Evolutionary conservation across 768 basidiomycete genomes (phyloP), one percentile per base, ranked within the genome.

Genomic region (Tephrocybe rancida): DNA sequence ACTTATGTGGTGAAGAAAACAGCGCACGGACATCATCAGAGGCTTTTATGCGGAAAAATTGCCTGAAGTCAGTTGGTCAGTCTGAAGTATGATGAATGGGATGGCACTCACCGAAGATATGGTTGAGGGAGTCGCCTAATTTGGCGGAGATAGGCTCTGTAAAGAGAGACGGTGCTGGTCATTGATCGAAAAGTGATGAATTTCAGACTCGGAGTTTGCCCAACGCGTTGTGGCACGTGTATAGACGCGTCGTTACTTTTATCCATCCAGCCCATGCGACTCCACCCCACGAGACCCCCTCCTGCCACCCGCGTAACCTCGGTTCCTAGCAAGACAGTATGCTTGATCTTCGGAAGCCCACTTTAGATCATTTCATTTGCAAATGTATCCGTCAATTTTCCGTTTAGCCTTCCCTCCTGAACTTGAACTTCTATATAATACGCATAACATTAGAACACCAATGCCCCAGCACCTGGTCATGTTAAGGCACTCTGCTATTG

Each of bases 11-110:
- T 14, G 77, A 71, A 19, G 64, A 53, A 30, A 79, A 46, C n/a
- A 83, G 64, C 13, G 74, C 71, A n/a, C 77, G 77, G 38, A 85
- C 70, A 65, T 85, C 86, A 63, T 87, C 81, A 26, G 71, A 72
- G 22, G 75, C 76, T 60, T 84, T 84, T 48, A 87, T 63, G 54
- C 74, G 78, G 68, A 83, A 90, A 66, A 90, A 89, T 45, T 79
- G 79, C 25, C 88, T 90, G 18, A 25, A n/a, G 44, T 44, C 7
- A 46, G 48, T 45, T 51, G 34, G 13, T 5, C 39, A 16, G n/a
- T 22, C 10, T 41, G 3, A 50, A 52, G 24, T 48, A 21, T 44
- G 37, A 32, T 22, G 19, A 26, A 39, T 6, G 18, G 37, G 34
- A 14, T 9, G 41, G 2, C 18, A 43, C 44, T 47, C 67, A 80